Conservation (phyloP, 352 stramenopile species). For the Globisporangium acanthophoron region DNA sequence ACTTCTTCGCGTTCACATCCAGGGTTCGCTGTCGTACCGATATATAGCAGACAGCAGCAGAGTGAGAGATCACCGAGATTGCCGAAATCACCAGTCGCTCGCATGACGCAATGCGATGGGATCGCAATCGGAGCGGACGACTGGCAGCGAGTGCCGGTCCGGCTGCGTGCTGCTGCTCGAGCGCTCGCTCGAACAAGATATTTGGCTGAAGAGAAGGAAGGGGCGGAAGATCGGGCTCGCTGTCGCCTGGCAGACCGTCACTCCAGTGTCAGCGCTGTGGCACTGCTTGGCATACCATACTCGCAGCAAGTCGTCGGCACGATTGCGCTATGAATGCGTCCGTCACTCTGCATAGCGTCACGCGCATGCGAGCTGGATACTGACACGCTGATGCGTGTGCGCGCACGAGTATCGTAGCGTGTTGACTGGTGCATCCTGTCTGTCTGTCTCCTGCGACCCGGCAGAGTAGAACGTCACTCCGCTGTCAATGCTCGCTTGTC, state of each 20-base stretch:
- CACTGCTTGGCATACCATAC: neutral
- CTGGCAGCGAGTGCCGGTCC: too few relatives aligned
- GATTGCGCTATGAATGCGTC: neutral
- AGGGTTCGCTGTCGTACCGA: too few relatives aligned
- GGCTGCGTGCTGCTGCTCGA: too few relatives aligned
- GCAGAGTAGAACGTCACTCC: neutral
- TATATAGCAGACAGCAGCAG: too few relatives aligned
- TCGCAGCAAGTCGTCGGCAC: neutral
- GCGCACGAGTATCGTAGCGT: neutral
- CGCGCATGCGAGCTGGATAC: neutral
- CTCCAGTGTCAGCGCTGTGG: neutral
- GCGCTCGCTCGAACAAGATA: too few relatives aligned
- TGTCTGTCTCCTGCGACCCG: neutral
- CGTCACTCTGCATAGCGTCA: neutral
- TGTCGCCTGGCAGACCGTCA: neutral
- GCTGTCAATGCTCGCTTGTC: neutral
- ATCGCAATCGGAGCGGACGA: too few relatives aligned
- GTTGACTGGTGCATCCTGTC: neutral
- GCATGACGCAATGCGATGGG: too few relatives aligned
- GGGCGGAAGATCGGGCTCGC: too few relatives aligned
- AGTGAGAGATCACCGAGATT: too few relatives aligned
- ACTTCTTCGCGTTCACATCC: too few relatives aligned
- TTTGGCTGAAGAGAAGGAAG: neutral
- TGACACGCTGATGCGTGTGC: neutral
- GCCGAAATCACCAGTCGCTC: too few relatives aligned